Evolutionary conservation across 2,329 filamentous ascomycete species (phyloP), one percentile per base, ranked within the genome.

Genomic region (Emmonsiellopsis sp.): DNA sequence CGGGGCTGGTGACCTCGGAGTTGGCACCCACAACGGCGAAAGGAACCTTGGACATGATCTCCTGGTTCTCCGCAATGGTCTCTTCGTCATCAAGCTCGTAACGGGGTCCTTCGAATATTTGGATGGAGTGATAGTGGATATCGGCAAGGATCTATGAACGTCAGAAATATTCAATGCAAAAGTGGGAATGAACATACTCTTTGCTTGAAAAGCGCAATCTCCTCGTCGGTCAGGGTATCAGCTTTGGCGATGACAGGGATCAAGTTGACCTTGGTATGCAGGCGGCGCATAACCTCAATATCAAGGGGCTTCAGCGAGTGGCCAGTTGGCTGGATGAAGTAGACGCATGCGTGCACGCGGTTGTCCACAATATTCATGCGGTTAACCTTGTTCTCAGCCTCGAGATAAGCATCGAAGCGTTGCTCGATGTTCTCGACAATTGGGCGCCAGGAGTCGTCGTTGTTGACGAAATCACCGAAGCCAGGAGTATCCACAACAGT

Each of bases 381-480:
- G 81, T 98, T 98, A 72, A 98, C 90, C 83, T 97, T 98, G 84
- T 98, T 98, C 82, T 98, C 93, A 45, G 93, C 92, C 74, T 98
- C 93, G 56, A 98, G 81, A 74, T 97, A 98, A 52, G 93, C 91
- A 74, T 98, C 93, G 68, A 93, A 98, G 63, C 93, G 88, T 81
- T 95, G 90, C 80, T 98, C 93, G 67, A 98, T 97, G 80, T 97
- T 97, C 80, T 98, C 93, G 65, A 96, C 86, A 74, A 98, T 98
- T 54, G 93, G 93, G 68, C 93, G 85, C 93, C 93, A 98, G 32
- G 93, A 98, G 75, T 97, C 93, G 66, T 97, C 93, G 70, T 98
- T 98, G 86, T 98, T 98, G 69, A 98, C 93, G 68, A 97, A 98
- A 76, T 98, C 93, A 67, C 93, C 93, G 65, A 98, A 98, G 59